These are phyloP conservation scores for Raddia guianensis DNA, from an alignment of 176 grass and related monocot species.

Conservation along the genomic window DNA sequence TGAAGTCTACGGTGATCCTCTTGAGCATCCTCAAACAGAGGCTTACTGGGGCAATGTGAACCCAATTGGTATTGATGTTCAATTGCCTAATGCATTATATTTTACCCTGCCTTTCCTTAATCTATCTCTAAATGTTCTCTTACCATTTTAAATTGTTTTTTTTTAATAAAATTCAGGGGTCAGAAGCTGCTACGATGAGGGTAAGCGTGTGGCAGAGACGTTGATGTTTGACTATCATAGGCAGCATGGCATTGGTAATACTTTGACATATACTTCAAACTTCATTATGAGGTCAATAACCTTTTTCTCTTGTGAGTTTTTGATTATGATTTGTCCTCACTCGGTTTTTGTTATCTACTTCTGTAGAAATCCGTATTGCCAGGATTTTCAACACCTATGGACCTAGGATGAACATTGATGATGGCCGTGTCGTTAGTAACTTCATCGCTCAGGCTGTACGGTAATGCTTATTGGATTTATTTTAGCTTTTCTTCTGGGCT, in stretches of 20 bases:
- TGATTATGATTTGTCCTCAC: conserved; percentile 1
- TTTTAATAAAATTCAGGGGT: conserved; percentile 70
- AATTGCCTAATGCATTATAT: conserved; percentile 24
- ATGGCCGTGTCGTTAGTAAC: conserved; percentile 99
- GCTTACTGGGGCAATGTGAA: conserved; percentile 99
- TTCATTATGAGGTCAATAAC: conserved; percentile 21
- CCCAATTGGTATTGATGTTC: conserved; percentile 79
- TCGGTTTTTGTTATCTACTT: conserved; percentile 27
- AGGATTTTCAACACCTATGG: conserved; percentile 99
- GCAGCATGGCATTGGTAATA: conserved; percentile 95
- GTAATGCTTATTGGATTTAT: conserved; percentile 58
- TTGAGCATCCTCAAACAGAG: conserved; percentile 97
- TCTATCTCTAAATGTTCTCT: conserved; percentile 1
- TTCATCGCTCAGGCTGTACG: conserved; percentile 99
- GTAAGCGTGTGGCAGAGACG: conserved; percentile 98
- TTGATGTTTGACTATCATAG: conserved; percentile 99
- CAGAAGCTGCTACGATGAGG: conserved; percentile 99
- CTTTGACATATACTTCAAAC: conserved; percentile 32
- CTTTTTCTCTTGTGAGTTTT: conserved; percentile 4
- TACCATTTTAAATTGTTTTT: conserved; percentile 23
- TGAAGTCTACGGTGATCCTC: conserved; percentile 96
- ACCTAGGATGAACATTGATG: conserved; percentile 99
- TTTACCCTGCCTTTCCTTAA: conserved; percentile 26
- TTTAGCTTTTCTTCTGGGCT: not conserved
- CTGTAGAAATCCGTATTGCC: conserved; percentile 93